These are phyloP conservation scores for Dujonia santamariae DNA, from an alignment of 1,139 yeast genomes.

Conservation along the genomic window DNA sequence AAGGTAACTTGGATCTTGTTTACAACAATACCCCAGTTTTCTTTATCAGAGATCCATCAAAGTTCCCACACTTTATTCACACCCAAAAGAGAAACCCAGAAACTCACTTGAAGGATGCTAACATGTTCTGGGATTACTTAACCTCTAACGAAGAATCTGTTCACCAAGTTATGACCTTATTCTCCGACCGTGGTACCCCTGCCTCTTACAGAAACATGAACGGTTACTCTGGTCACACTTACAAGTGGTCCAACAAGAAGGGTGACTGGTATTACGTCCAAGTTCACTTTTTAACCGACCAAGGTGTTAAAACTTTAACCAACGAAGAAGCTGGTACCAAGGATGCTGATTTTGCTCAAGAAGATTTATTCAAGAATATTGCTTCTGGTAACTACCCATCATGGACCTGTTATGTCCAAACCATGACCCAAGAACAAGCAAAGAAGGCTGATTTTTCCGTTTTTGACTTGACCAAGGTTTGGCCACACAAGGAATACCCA, in stretches of 20 bases:
- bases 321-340: constrained; percentile 57
- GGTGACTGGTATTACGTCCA: constrained; percentile 69
- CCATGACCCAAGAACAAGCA: constrained; percentile 67
- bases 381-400: constrained; percentile 58
- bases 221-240: constrained; percentile 73
- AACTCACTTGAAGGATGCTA: constrained; percentile 76
- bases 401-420: constrained; percentile 65
- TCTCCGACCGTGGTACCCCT: constrained; percentile 71
- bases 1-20: constrained; percentile 86
- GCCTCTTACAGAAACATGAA: constrained; percentile 63
- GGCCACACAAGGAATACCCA: constrained; percentile 80
- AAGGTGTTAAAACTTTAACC: constrained; percentile 54
- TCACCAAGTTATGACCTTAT: constrained; percentile 62
- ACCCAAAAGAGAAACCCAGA: constrained; percentile 80
- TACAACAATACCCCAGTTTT: constrained; percentile 89
- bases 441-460: constrained; percentile 59
- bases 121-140: constrained; percentile 72
- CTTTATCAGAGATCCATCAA: constrained; percentile 81
- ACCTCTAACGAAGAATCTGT: constrained; percentile 59
- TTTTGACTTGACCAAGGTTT: constrained; percentile 70
- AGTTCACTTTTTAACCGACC: constrained; percentile 59
- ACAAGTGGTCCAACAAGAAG: constrained; percentile 62
- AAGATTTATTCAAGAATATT: constrained; percentile 61
- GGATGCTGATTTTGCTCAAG: constrained; percentile 63
- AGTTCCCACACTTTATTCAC: constrained; percentile 87